phyloP scores from a whole-genome alignment of 1,284 basidiomycete species.

The Apiotrichum gracile region DNA sequence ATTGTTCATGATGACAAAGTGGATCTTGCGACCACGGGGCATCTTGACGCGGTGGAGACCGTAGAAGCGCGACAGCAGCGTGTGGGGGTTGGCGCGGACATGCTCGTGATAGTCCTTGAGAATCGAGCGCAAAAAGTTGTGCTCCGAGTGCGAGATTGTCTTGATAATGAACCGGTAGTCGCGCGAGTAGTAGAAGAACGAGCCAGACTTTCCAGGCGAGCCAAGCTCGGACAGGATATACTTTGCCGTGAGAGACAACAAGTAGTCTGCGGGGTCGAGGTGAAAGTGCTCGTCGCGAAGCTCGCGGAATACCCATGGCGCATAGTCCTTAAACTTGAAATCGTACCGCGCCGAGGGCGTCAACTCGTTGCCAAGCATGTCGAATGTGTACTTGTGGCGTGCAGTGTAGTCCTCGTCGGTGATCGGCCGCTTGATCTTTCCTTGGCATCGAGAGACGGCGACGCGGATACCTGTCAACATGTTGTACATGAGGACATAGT shows the following conservation, averaged over 20 bases:
- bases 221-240: constrained; percentile 97
- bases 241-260: constrained; percentile 90
- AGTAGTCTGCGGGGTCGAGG: constrained; percentile 93
- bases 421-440: constrained; percentile 80
- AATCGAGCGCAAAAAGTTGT: constrained; percentile 84
- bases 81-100: constrained; percentile 86
- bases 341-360: constrained; percentile 84
- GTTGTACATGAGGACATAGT: constrained; percentile 99
- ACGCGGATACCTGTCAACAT: constrained; percentile 98
- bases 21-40: constrained; percentile 87
- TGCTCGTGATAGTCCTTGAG: constrained; percentile 82
- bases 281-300: constrained; percentile 90
- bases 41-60: constrained; percentile 96
- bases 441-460: constrained; percentile 90
- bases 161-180: constrained; percentile 99
- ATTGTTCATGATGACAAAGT: constrained; percentile 99
- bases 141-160: constrained; percentile 90
- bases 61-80: constrained; percentile 88
- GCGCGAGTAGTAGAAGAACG: constrained; percentile 98
- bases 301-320: constrained; percentile 94
- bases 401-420: constrained; percentile 83
- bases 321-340: constrained; percentile 98
- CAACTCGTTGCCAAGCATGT: constrained; percentile 97
- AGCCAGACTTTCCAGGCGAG: constrained; percentile 97
- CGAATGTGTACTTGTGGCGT: constrained; percentile 92